phyloP scores from a whole-genome alignment of 345 rosid species.

The Aquilaria malaccensis region DNA sequence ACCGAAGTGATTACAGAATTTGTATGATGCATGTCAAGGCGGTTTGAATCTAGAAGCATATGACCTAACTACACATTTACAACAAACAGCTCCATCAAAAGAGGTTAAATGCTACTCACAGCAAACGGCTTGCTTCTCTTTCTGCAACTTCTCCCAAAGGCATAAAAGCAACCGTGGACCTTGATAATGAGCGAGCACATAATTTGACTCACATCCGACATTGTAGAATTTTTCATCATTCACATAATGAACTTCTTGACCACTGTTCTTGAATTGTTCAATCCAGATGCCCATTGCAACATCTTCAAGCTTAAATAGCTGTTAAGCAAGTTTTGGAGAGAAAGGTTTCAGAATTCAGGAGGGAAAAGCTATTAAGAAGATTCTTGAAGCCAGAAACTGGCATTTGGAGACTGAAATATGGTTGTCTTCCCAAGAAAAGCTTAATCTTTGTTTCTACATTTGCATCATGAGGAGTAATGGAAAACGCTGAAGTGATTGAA shows the following conservation, averaged over 20 bases:
- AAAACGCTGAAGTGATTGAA: not conserved
- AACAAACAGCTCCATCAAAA: constrained; percentile 1
- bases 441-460: no score
- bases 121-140: constrained; percentile 53
- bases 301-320: constrained; percentile 91
- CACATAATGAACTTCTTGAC: constrained; percentile 47
- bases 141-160: constrained; percentile 87
- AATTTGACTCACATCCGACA: constrained; percentile 60
- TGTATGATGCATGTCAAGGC: no score
- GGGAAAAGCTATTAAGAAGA: no score
- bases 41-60: no score
- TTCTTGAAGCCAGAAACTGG: no score
- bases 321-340: constrained; percentile 10
- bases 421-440: no score
- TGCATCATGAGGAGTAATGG: not conserved
- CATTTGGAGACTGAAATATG: no score
- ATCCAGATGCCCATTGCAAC: constrained; percentile 98
- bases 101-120: constrained; percentile 39
- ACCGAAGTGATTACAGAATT: no score
- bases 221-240: constrained; percentile 71
- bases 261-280: constrained; percentile 47
- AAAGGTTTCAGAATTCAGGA: no score
- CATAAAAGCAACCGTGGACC: constrained; percentile 68
- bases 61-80: no score
- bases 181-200: constrained; percentile 87